phyloP scores from a whole-genome alignment of 106 monocot genomes.

The Allium cepa region DNA sequence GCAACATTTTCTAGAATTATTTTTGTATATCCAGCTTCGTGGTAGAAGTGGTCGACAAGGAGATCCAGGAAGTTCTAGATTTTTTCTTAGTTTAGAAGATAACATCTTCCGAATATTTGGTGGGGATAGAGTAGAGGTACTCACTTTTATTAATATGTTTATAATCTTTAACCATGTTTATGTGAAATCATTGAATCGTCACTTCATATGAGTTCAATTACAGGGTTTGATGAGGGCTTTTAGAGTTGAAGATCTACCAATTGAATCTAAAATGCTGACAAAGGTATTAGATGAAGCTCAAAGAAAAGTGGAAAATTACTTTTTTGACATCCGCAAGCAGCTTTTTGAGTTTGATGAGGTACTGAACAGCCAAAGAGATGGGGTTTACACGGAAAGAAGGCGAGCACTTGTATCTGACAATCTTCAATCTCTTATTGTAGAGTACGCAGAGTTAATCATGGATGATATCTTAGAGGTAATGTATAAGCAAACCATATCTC shows the following conservation, averaged over 20 bases:
- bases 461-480: slow-evolving; percentile 95
- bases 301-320: slow-evolving; percentile 95
- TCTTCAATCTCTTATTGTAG: slow-evolving; percentile 65
- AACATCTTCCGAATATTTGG: slow-evolving; percentile 96
- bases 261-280: slow-evolving; percentile 91
- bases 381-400: slow-evolving; percentile 87
- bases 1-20: neutral
- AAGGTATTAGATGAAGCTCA: slow-evolving; percentile 98
- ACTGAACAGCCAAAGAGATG: slow-evolving; percentile 90
- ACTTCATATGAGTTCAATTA: neutral
- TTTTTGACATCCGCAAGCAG: slow-evolving; percentile 95
- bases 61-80: slow-evolving; percentile 92
- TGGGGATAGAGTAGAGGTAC: slow-evolving; percentile 94
- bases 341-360: slow-evolving; percentile 97
- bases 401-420: slow-evolving; percentile 72
- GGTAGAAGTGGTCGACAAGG: slow-evolving; percentile 98
- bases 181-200: no score
- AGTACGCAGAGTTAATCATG: slow-evolving; percentile 95
- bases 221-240: slow-evolving; percentile 98
- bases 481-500: neutral
- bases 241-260: slow-evolving; percentile 94
- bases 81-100: slow-evolving; percentile 98
- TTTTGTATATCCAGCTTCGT: slow-evolving; percentile 51
- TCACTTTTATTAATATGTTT: neutral
- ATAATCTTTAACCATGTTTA: no score